Conservation (phyloP, 2,329 filamentous ascomycete species). For the Cercospora zeae-maydis region DNA sequence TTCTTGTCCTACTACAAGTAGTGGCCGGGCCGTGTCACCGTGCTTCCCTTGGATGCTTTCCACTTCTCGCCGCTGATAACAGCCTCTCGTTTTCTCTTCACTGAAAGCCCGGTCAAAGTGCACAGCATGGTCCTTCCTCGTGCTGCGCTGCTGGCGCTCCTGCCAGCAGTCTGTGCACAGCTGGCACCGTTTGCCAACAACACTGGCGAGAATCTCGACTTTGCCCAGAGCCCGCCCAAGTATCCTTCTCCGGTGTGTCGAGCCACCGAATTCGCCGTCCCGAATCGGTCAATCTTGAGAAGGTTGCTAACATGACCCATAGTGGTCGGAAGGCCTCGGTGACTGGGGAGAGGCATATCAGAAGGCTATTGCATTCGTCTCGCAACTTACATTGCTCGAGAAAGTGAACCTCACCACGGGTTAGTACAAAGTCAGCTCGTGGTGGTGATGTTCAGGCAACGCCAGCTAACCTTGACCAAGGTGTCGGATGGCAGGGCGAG, state of each 20-base stretch:
- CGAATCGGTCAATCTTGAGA: neutral
- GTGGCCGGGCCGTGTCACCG: neutral
- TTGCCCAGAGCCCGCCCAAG: conserved; percentile 56
- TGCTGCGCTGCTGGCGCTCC: conserved; percentile 30
- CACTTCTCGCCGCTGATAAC: neutral
- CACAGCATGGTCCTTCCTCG: conserved; percentile 27
- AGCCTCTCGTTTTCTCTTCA: neutral
- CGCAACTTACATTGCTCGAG: conserved; percentile 75
- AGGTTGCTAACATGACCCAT: neutral
- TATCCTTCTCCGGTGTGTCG: conserved; percentile 67
- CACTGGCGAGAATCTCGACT: conserved; percentile 22
- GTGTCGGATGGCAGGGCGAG: conserved; percentile 70
- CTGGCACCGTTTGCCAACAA: conserved; percentile 23
- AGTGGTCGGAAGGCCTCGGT: conserved; percentile 71
- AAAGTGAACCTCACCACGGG: conserved; percentile 89
- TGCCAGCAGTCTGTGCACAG: conserved; percentile 33
- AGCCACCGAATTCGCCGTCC: neutral
- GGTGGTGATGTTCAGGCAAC: neutral
- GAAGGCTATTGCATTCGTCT: conserved; percentile 75
- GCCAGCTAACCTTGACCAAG: conserved; percentile 36
- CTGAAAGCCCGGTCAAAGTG: neutral
- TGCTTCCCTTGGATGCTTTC: neutral
- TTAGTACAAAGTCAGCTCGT: neutral
- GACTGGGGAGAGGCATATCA: conserved; percentile 72
- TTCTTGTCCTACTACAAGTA: neutral